A percentile compares a stretch with the other conserved stretches of the same genome.
Evolutionary conservation across 2,329 filamentous ascomycete genomes (phyloP).

Genomic region (Neophaeococcomyces mojaviensis): DNA sequence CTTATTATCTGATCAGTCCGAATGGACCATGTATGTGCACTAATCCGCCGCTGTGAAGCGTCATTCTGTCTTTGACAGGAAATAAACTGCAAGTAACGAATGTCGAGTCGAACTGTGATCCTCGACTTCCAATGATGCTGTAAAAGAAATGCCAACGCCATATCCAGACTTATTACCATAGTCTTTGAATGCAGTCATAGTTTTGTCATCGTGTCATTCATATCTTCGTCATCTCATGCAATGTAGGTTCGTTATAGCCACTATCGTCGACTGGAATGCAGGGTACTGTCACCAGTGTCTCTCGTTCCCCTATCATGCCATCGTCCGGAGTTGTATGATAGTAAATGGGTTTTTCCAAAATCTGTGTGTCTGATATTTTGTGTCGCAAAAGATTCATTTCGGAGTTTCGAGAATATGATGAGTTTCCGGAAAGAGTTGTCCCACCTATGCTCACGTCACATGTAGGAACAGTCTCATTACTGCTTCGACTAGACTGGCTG

Average conservation of each 20-base stretch:
- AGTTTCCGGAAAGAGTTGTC: slow-evolving; percentile 6
- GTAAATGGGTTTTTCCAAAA: not conserved
- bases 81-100: not conserved
- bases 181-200: not conserved
- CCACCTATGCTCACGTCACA: slow-evolving; percentile 3
- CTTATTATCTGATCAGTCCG: too few species aligned
- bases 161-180: not conserved
- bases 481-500: not conserved
- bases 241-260: slow-evolving; percentile 15
- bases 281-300: slow-evolving; percentile 2
- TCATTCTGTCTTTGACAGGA: not conserved
- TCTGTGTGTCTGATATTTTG: not conserved
- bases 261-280: slow-evolving; percentile 14
- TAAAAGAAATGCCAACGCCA: slow-evolving; percentile 1
- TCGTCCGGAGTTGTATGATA: not conserved
- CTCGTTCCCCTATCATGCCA: too few species aligned
- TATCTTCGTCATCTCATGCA: slow-evolving; percentile 33
- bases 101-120: slow-evolving; percentile 8
- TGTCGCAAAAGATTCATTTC: not conserved
- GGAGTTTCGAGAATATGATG: not conserved
- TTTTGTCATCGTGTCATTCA: slow-evolving; percentile 36
- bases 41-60: slow-evolving; percentile 1
- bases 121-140: slow-evolving; percentile 1
- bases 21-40: too few species aligned
- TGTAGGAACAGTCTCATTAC: slow-evolving; percentile 2